Evolutionary conservation across 1,284 basidiomycete genomes (phyloP).

Genomic region (Moesziomyces antarcticus): DNA sequence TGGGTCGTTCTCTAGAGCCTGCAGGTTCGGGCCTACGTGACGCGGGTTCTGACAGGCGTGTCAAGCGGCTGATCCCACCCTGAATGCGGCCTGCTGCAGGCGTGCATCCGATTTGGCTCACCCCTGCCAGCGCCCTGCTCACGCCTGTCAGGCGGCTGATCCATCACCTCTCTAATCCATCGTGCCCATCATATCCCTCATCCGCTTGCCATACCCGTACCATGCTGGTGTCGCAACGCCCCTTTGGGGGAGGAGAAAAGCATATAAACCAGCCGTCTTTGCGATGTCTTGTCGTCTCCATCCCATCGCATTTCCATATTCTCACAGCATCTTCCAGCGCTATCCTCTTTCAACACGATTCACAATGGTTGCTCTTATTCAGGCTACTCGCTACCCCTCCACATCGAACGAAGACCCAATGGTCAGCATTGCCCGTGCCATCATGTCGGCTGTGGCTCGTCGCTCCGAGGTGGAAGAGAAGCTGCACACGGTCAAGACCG

Average conservation of each 20-base stretch:
- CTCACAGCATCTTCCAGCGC: not conserved
- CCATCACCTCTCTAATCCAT: constrained; percentile 1
- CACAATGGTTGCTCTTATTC: constrained; percentile 6
- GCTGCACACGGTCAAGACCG: constrained; percentile 7
- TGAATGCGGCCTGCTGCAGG: constrained; percentile 1
- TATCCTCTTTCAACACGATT: not conserved
- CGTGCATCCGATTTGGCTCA: not conserved
- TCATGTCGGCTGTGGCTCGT: constrained; percentile 7
- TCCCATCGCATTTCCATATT: not conserved
- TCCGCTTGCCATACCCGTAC: not conserved
- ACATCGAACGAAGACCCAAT: constrained; percentile 9
- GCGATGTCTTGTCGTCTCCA: not conserved
- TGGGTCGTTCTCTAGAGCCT: too few relatives aligned
- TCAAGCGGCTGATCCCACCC: constrained; percentile 4
- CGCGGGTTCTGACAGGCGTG: constrained; percentile 7
- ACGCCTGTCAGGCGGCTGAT: not conserved
- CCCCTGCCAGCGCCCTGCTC: constrained; percentile 4
- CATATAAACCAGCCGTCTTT: not conserved
- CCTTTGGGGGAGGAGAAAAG: not conserved
- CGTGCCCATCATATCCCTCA: not conserved
- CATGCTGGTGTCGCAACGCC: not conserved
- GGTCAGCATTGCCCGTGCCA: constrained; percentile 7
- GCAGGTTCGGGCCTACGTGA: not conserved
- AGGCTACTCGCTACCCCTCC: constrained; percentile 13
- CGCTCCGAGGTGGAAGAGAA: constrained; percentile 5